A percentile compares a stretch with the other conserved stretches of the same genome.
Conservation (phyloP, 1,284 basidiomycete genomes). For the Trichosporon sp. region DNA sequence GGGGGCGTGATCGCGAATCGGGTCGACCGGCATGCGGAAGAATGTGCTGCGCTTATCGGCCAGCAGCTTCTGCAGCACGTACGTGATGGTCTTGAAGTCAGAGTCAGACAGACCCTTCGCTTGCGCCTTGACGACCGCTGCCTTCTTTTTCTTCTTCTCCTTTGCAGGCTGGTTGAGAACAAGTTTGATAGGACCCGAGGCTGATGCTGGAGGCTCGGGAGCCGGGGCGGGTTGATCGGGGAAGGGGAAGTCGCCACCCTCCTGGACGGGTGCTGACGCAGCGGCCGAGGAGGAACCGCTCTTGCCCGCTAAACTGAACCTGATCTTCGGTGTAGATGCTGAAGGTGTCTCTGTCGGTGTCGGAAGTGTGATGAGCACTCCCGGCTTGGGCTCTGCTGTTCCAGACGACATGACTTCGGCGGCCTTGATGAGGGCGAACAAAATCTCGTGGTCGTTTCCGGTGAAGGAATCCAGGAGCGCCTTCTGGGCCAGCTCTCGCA, state of each 20-base stretch:
- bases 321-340: conserved; percentile 48
- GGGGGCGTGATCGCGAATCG: conserved; percentile 78
- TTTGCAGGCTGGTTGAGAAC: conserved; percentile 43
- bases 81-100: conserved; percentile 78
- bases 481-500: conserved; percentile 61
- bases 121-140: conserved; percentile 70
- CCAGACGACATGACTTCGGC: conserved; percentile 86
- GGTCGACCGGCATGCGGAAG: conserved; percentile 88
- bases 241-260: not conserved
- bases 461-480: conserved; percentile 41
- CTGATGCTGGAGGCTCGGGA: conserved; percentile 57
- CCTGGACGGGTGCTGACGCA: not conserved
- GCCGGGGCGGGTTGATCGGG: conserved; percentile 23
- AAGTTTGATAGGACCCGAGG: conserved; percentile 48
- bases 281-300: conserved; percentile 1
- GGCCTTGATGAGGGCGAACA: conserved; percentile 87
- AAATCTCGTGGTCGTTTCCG: conserved; percentile 79
- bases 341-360: conserved; percentile 70
- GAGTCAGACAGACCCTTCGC: conserved; percentile 75
- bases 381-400: conserved; percentile 78
- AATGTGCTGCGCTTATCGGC: conserved; percentile 40
- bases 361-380: conserved; percentile 77
- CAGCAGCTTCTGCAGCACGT: conserved; percentile 75
- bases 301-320: conserved; percentile 38
- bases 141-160: conserved; percentile 54